Percentiles rank a stretch among this genome's conserved stretches.
phyloP scores from a whole-genome alignment of 176 grass and related monocot species.

The Stipa capillata region DNA sequence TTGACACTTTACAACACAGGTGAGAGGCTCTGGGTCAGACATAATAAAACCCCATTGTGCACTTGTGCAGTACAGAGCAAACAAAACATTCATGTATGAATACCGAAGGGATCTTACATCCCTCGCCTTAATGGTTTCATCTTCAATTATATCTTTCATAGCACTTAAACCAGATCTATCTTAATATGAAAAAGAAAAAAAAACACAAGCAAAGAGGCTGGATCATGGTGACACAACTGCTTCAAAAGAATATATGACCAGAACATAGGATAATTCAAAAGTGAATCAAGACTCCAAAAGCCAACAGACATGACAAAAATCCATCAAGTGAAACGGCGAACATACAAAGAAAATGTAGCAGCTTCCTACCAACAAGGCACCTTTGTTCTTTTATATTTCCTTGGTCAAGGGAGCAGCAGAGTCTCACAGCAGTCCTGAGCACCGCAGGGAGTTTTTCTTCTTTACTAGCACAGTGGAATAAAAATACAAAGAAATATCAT shows the following conservation, averaged over 20 bases:
- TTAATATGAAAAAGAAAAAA: no score
- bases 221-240: not conserved
- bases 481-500: constrained; percentile 1
- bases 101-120: not conserved
- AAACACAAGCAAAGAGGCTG: constrained; percentile 2
- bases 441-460: not conserved
- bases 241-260: not conserved
- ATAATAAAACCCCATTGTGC: not conserved
- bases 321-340: not conserved
- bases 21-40: not conserved
- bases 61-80: no score
- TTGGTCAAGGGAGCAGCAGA: not conserved
- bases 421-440: constrained; percentile 11
- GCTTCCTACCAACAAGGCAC: not conserved
- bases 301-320: not conserved
- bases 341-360: not conserved
- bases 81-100: not conserved
- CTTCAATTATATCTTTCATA: not conserved
- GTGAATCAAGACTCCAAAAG: not conserved
- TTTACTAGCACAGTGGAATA: not conserved
- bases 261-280: not conserved
- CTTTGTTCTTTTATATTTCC: constrained; percentile 3
- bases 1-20: no score
- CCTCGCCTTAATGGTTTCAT: not conserved
- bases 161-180: not conserved